phyloP scores from a whole-genome alignment of 1,284 basidiomycete genomes.

The Rhodotorula sp. region DNA sequence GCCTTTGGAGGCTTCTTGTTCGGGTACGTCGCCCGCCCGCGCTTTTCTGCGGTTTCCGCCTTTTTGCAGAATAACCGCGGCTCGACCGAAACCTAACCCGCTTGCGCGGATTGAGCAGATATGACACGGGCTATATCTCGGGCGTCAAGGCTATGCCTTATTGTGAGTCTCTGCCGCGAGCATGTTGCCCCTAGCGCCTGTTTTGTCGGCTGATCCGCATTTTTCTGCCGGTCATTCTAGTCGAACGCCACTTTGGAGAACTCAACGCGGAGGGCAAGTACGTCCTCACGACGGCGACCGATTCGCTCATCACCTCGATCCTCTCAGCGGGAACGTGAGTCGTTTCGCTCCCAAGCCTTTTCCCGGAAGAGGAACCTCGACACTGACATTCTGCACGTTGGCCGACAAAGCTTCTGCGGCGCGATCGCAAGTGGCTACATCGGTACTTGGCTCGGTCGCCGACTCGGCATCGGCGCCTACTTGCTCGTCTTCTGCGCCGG shows the following conservation, averaged over 20 bases:
- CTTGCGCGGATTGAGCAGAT: background rate
- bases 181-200: no score
- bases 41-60: background rate
- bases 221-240: background rate
- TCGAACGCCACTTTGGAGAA: slow-evolving; percentile 12
- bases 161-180: slow-evolving; percentile 2
- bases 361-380: no score
- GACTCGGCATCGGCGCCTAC: slow-evolving; percentile 27
- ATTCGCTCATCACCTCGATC: slow-evolving; percentile 32
- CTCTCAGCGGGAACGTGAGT: slow-evolving; percentile 15
- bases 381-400: no score
- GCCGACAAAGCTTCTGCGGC: slow-evolving; percentile 56
- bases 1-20: background rate
- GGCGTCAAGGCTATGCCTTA: slow-evolving; percentile 61
- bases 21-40: background rate
- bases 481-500: slow-evolving; percentile 63
- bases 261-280: background rate
- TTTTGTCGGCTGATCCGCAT: background rate
- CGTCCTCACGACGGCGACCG: background rate
- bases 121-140: slow-evolving; percentile 55
- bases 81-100: no score
- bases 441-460: slow-evolving; percentile 56
- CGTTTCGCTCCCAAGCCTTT: background rate
- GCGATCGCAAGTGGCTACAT: slow-evolving; percentile 52
- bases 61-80: background rate